Evolutionary conservation across 2,329 filamentous ascomycete genomes (phyloP).

Genomic region (Ilyonectria robusta): DNA sequence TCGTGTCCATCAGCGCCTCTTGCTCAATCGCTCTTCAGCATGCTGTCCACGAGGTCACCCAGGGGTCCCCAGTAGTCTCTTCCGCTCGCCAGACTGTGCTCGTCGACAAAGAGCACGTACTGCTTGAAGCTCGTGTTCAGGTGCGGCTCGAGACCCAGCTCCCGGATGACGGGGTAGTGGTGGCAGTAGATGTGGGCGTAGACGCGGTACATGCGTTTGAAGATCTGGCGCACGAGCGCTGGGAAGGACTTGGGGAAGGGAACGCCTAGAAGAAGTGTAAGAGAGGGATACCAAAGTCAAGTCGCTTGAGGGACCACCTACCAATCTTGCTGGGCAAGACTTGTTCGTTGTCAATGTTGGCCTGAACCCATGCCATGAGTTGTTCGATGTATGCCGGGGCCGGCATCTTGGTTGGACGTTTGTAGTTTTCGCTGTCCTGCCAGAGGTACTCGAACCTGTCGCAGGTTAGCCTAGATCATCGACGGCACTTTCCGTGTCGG

Average conservation of each 20-base stretch:
- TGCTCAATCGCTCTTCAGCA: conserved; percentile 89
- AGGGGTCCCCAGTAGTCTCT: conserved; percentile 98
- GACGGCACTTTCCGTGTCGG: background rate
- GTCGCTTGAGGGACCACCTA: conserved; percentile 52
- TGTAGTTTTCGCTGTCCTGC: conserved; percentile 96
- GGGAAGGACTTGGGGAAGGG: conserved; percentile 96
- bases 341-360: conserved; percentile 94
- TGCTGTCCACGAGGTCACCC: conserved; percentile 96
- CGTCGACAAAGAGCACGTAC: conserved; percentile 98
- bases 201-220: conserved; percentile 98
- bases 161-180: conserved; percentile 96
- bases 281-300: background rate
- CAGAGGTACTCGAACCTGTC: conserved; percentile 96
- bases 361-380: conserved; percentile 96
- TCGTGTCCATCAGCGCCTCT: conserved; percentile 26
- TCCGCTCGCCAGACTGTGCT: conserved; percentile 91
- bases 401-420: conserved; percentile 97
- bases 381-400: conserved; percentile 98
- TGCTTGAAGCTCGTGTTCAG: conserved; percentile 99
- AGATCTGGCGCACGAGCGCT: conserved; percentile 90
- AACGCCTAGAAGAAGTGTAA: conserved; percentile 71
- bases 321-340: conserved; percentile 96
- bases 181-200: conserved; percentile 99
- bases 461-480: conserved; percentile 32
- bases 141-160: conserved; percentile 95